Evolutionary conservation across 73 alveolate genomes (phyloP), one percentile per base, ranked within the genome.

Genomic region (Symbiodinium natans): DNA sequence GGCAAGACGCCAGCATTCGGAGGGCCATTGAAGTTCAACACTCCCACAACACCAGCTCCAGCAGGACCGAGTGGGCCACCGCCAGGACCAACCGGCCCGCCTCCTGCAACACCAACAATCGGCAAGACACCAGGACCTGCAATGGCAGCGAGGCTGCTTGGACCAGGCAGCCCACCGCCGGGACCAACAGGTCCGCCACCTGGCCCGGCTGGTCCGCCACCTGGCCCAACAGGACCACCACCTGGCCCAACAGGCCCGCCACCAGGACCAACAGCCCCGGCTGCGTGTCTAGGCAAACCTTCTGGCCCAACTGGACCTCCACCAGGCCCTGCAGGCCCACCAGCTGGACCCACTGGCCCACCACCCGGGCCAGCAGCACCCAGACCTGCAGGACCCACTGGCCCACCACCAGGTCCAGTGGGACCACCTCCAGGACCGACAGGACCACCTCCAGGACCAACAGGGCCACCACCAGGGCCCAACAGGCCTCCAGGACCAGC

Each of bases 211-310:
- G 40, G 39, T 27, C 85, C 83, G 38, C 94, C 94, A 34, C 63
- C 94, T 7, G 84, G 94, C n/a, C 94, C 94, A 7, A 41, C 83
- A 25, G 94, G 94, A 34, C 63, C 94, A 36, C 94, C 94, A 87
- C 94, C 94, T 1, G 83, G 56, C 3, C 75, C 93, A 4, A 75
- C 93, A 27, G 54, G 54, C 82, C 56, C 41, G 10, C 84, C 94
- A 2, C 29, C 73, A 36, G 59, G 71, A 52, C 31, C 71, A 9
- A 13, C 71, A 52, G 71, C 71, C 6, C 23, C n/a, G 15, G n/a
- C 71, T 0, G n/a, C 71, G 23, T 21, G n/a, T 43, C 2, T n/a
- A 40, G 38, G 63, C 86, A 40, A 43, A 10, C 13, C 48, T 39
- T 23, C 95, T 13, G 46, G 92, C 41, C 36, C 94, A 10, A 29